A percentile compares a stretch with the other conserved stretches of the same genome.
phyloP scores from a whole-genome alignment of 2,329 filamentous ascomycete species.

The Fusarium chlamydosporum region DNA sequence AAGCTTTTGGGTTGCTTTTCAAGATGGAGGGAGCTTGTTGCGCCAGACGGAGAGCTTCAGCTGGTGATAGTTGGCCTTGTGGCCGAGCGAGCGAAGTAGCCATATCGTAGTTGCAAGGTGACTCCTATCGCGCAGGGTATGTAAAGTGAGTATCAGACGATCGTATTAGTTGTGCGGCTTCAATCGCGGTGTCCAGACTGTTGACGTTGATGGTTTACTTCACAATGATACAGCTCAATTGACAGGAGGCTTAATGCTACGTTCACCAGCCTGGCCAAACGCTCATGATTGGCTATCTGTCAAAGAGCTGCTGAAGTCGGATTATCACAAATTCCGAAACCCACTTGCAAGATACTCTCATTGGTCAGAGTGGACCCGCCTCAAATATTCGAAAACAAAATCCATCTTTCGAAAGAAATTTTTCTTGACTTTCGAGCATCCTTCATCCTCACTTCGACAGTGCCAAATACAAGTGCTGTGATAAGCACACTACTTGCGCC shows the following conservation, averaged over 20 bases:
- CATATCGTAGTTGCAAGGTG: conserved; percentile 55
- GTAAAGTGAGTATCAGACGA: background rate
- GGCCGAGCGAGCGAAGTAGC: conserved; percentile 68
- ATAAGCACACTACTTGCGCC: conserved; percentile 41
- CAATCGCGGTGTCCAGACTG: background rate
- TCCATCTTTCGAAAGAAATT: conserved; percentile 39
- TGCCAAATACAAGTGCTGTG: conserved; percentile 34
- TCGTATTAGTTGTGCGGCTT: background rate
- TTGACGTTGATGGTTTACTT: conserved; percentile 27
- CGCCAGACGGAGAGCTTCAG: conserved; percentile 69
- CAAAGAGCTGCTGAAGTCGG: conserved; percentile 16
- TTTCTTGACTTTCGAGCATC: conserved; percentile 42
- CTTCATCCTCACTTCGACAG: conserved; percentile 40
- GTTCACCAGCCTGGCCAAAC: conserved; percentile 8
- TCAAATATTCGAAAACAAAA: conserved; percentile 47
- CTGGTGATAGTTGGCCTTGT: conserved; percentile 69
- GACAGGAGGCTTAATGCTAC: conserved; percentile 41
- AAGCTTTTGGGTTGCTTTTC: conserved; percentile 66
- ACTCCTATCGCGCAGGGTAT: conserved; percentile 19
- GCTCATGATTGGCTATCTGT: conserved; percentile 41
- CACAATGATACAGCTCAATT: conserved; percentile 35
- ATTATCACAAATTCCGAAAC: conserved; percentile 15
- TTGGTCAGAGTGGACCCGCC: conserved; percentile 5
- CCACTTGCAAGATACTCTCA: background rate
- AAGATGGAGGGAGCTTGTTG: conserved; percentile 72